Percentiles rank a stretch among this genome's conserved stretches.
These are phyloP conservation scores for Spongospora subterranea DNA, from an alignment of 208 protist species.

Conservation along the genomic window DNA sequence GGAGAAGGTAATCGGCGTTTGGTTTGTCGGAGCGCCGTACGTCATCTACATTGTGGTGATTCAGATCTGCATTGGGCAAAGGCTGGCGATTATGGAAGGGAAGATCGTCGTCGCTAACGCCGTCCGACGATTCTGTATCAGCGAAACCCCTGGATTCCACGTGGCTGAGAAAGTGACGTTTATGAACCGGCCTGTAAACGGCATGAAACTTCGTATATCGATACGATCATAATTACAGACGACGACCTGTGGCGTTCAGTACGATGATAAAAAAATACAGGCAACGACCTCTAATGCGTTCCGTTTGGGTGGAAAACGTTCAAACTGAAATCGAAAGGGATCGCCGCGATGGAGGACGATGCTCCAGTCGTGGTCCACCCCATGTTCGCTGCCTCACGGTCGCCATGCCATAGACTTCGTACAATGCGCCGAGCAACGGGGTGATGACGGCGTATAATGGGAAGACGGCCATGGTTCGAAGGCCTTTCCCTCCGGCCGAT, in stretches of 20 bases:
- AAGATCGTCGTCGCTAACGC: constrained; percentile 22
- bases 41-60: neutral
- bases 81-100: neutral
- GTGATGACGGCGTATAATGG: neutral
- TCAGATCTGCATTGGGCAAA: neutral
- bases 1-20: neutral
- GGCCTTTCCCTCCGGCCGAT: neutral
- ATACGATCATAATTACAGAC: too few relatives aligned
- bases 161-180: neutral
- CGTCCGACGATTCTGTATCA: neutral
- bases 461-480: neutral
- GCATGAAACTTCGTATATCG: constrained; percentile 18
- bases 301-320: neutral
- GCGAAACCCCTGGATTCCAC: neutral
- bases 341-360: neutral
- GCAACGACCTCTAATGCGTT: too few relatives aligned
- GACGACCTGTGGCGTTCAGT: too few relatives aligned
- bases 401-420: constrained; percentile 42
- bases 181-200: neutral
- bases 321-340: neutral
- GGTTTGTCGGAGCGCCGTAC: neutral
- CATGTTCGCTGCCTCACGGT: neutral
- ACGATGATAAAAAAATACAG: too few relatives aligned
- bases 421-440: neutral
- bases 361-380: neutral